A percentile compares a stretch with the other conserved stretches of the same genome.
These are phyloP conservation scores for Tubosaeta sp. DNA, from an alignment of 768 basidiomycete genomes.

Conservation along the genomic window DNA sequence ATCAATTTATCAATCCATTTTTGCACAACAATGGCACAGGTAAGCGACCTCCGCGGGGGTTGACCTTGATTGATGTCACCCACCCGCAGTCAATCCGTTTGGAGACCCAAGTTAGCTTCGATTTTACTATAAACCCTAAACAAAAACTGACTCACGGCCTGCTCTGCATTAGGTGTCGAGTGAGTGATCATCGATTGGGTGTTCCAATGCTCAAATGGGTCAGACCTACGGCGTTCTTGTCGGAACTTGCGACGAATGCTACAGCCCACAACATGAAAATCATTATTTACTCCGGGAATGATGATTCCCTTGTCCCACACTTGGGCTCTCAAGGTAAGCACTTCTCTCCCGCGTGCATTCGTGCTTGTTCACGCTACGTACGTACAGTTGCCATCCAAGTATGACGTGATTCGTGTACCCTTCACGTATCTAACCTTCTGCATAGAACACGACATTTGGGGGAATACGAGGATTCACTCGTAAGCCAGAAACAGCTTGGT, in stretches of 20 bases:
- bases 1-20: slow-evolving; percentile 21
- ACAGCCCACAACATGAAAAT: slow-evolving; percentile 44
- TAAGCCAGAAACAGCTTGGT: slow-evolving; percentile 64
- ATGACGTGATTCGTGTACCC: slow-evolving; percentile 1
- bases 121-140: background rate
- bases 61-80: background rate
- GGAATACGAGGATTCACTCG: slow-evolving; percentile 71
- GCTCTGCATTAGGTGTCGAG: slow-evolving; percentile 28
- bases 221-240: slow-evolving; percentile 61
- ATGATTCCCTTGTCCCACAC: slow-evolving; percentile 61
- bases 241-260: slow-evolving; percentile 59
- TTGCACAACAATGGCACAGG: background rate
- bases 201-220: background rate
- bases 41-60: slow-evolving; percentile 7
- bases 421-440: background rate
- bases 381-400: slow-evolving; percentile 54
- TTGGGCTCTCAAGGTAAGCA: slow-evolving; percentile 55
- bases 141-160: background rate
- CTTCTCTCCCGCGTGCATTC: background rate
- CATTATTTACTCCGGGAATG: slow-evolving; percentile 63
- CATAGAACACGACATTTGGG: slow-evolving; percentile 73
- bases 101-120: slow-evolving; percentile 31
- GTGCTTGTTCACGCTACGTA: slow-evolving; percentile 7
- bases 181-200: slow-evolving; percentile 15
- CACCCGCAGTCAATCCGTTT: slow-evolving; percentile 4